Base-by-base conservation (phyloP, 129 eudicot genomes). In the Centrapalus pauciflorus region DNA sequence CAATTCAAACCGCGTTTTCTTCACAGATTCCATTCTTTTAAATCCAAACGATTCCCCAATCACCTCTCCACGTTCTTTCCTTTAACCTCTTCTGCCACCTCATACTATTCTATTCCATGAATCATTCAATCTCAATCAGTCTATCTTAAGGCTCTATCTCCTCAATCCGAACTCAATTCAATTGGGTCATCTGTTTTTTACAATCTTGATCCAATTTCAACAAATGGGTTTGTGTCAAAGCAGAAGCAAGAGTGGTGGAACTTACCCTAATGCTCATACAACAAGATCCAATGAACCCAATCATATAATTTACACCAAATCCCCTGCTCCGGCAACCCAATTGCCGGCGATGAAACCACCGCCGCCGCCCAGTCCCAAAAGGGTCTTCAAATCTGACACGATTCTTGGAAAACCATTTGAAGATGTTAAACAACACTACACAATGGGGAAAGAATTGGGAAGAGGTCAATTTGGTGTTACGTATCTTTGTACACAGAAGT, bases 391-490 rank as follows among this genome's bases (percentile, higher is more conserved):
- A 55, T 25, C 80, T 3, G 85, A 90, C 67, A 78, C 97, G 5
- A 90, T 90, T 77, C 77, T 90, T 64, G 97, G 97, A 0, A 87
- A 82, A 76, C 85, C 87, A 10, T 84, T 48, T 78, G 92, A 87
- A 51, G 97, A 90, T 70, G 82, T 90, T 62, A 87, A 74, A 56
- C 51, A 77, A 7, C 66, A 75, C 66, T 90, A 90, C 76, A 82
- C 83, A 33, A 76, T 90, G 30, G 95, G 97, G 12, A 87, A 73
- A 71, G 97, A 90, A 80, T 70, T 90, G 80, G 97, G 97, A 9
- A 70, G 95, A 58, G 97, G 97, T 57, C 97, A 90, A 48, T 90
- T 90, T 73, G 97, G 97, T 13, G 93, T 90, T 3, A 90, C 97
- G 0, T 79, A 78, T 77, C 86, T 87, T 11, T 90, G 97, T 72